phyloP scores from a whole-genome alignment of 495 filamentous ascomycete species.

The Aspergillus saccharolyticus region DNA sequence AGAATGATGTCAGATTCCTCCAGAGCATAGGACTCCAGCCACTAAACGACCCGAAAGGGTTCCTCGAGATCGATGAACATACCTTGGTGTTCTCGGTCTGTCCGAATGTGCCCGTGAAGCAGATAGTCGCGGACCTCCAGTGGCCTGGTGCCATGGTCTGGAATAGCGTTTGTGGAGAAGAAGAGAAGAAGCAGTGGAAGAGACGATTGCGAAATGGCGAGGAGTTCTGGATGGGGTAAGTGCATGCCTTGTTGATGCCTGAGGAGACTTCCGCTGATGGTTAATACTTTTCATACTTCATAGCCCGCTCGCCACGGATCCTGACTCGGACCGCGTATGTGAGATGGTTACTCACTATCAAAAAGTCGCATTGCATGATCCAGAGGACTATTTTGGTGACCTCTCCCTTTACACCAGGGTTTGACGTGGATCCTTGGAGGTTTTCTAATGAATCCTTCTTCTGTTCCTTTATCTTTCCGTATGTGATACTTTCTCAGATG shows the following conservation, averaged over 20 bases:
- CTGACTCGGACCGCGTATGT: constrained; percentile 20
- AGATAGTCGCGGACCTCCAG: constrained; percentile 30
- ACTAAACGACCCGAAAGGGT: constrained; percentile 29
- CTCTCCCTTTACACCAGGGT: constrained; percentile 19
- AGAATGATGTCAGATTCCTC: constrained; percentile 18
- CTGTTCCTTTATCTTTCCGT: no score
- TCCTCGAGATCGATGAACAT: constrained; percentile 25
- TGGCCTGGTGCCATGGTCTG: constrained; percentile 33
- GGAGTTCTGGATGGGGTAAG: constrained; percentile 19
- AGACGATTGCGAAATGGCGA: constrained; percentile 13
- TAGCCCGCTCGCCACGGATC: constrained; percentile 23
- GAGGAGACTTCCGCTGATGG: constrained; percentile 1
- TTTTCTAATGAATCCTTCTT: no score
- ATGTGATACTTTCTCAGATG: no score
- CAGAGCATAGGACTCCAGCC: constrained; percentile 16
- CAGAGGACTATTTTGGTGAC: constrained; percentile 23
- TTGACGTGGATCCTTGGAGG: constrained; percentile 7
- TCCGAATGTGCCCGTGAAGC: constrained; percentile 32
- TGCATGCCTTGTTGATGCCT: neutral
- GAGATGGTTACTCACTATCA: constrained; percentile 20
- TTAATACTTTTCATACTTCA: neutral
- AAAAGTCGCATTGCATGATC: constrained; percentile 14
- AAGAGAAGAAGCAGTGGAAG: constrained; percentile 14
- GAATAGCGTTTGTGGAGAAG: constrained; percentile 22
- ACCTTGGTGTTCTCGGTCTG: constrained; percentile 29